Percentiles rank a stretch among this genome's conserved stretches.
phyloP scores from a whole-genome alignment of 176 grass and related monocot genomes.

The Bonia amplexicaulis region DNA sequence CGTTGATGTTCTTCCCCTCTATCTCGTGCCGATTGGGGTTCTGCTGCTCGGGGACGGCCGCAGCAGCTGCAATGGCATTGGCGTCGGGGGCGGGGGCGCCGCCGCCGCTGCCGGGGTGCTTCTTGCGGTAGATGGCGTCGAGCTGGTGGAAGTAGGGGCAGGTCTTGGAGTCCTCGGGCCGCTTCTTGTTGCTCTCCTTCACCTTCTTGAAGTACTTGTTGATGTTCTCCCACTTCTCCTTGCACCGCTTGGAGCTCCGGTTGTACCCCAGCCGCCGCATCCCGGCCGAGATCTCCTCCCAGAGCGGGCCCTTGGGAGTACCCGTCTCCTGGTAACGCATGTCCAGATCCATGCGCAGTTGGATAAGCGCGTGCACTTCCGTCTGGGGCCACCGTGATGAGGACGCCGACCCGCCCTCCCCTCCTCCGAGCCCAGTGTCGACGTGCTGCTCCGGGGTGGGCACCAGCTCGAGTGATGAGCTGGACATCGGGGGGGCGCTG shows the following conservation, averaged over 20 bases:
- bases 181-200: constrained; percentile 92
- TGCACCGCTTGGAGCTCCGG: constrained; percentile 88
- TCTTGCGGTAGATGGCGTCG: constrained; percentile 71
- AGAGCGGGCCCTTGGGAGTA: constrained; percentile 70
- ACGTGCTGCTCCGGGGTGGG: constrained; percentile 14
- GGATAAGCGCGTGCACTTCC: constrained; percentile 85
- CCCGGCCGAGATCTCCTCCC: constrained; percentile 79
- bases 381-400: constrained; percentile 92
- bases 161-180: constrained; percentile 88
- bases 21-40: constrained; percentile 17
- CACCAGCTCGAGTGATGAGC: constrained; percentile 32
- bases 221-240: constrained; percentile 99
- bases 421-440: constrained; percentile 22
- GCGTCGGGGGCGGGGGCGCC: neutral
- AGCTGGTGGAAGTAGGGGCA: constrained; percentile 97
- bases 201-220: constrained; percentile 99
- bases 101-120: constrained; percentile 7
- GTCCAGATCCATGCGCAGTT: constrained; percentile 75
- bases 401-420: constrained; percentile 32
- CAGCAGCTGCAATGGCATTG: neutral
- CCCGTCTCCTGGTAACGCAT: constrained; percentile 65
- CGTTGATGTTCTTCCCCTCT: constrained; percentile 56
- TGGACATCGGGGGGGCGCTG: constrained; percentile 15
- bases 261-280: constrained; percentile 84
- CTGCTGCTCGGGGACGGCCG: neutral